Base-by-base conservation (phyloP, 805 yeast genomes). In the Zygosaccharomyces lentus region DNA sequence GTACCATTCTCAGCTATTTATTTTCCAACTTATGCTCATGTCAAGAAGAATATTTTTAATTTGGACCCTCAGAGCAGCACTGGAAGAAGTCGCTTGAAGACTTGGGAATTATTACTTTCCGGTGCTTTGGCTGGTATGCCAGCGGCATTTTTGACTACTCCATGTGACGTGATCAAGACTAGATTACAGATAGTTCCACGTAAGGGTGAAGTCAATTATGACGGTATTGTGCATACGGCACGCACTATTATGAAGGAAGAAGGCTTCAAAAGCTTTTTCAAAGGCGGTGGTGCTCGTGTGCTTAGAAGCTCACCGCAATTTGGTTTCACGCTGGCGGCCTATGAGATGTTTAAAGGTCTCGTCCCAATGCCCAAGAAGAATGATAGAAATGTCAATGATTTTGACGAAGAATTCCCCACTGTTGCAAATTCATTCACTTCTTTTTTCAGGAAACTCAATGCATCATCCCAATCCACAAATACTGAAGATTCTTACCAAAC, bases 51-150 rank as follows among this genome's bases (percentile, higher is more conserved):
- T 57, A 61, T 87, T 52, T 90, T 90, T 67, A 78, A 84, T 43
- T 89, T 84, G 62, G 95, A 91, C 59, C 95, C 96, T 4, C 64
- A 70, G 39, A 78, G 78, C 59, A 75, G 79, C 23, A 74, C 74
- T 45, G 77, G 81, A 56, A 73, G 77, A 55, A 74, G 71, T 37
- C 74, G 76, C 51, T 77, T 90, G 49, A 80, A 80, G 51, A 80
- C 95, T 24, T 82, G 91, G 84, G 96, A 91, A 67, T 72, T 93
- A 53, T 76, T 91, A 49, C 65, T 79, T 4, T 79, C 95, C 50
- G 99, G 99, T 67, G 97, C 96, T 9, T 64, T 90, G 52, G 98
- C 99, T 10, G 99, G 98, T 63, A 88, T 95, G 73, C 99, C 99
- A 8, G 95, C 98, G 25, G 98, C 98, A 9, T 91, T 85, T 66